These are phyloP conservation scores for Agarophyton chilense DNA, from an alignment of 23 red algal genomes.

Conservation along the genomic window DNA sequence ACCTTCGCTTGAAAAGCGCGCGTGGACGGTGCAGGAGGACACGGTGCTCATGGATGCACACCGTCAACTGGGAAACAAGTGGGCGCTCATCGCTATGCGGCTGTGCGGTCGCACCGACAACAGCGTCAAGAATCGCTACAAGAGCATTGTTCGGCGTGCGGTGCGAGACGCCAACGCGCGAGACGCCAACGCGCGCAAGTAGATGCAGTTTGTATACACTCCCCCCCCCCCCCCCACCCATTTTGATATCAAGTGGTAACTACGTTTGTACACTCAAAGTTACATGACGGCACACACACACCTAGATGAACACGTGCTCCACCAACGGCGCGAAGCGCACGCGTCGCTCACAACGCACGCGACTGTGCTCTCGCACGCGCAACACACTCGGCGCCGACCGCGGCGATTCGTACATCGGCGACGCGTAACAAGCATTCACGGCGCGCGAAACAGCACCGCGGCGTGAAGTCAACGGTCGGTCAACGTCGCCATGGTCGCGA, in stretches of 20 bases:
- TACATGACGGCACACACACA: no score
- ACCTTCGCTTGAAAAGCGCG: constrained; percentile 68
- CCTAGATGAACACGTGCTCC: no score
- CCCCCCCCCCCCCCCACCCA: background rate
- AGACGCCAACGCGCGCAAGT: constrained; percentile 24
- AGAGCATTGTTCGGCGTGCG: constrained; percentile 74
- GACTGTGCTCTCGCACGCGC: no score
- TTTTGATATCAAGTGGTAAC: background rate
- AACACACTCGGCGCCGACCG: no score
- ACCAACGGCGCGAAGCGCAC: constrained; percentile 38
- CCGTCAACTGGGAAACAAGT: constrained; percentile 81
- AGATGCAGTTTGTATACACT: background rate
- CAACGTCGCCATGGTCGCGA: no score
- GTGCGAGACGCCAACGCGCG: no score
- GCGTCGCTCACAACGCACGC: no score
- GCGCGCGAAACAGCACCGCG: no score
- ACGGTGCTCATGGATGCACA: constrained; percentile 69
- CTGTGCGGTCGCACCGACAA: constrained; percentile 93
- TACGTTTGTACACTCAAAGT: background rate
- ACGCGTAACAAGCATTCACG: no score
- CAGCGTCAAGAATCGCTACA: constrained; percentile 95
- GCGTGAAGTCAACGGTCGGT: no score
- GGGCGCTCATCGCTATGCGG: constrained; percentile 75
- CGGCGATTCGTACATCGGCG: no score
- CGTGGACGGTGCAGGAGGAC: constrained; percentile 92